phyloP scores from a whole-genome alignment of 805 yeast species.

The Saccharomycopsis lassenensis region DNA sequence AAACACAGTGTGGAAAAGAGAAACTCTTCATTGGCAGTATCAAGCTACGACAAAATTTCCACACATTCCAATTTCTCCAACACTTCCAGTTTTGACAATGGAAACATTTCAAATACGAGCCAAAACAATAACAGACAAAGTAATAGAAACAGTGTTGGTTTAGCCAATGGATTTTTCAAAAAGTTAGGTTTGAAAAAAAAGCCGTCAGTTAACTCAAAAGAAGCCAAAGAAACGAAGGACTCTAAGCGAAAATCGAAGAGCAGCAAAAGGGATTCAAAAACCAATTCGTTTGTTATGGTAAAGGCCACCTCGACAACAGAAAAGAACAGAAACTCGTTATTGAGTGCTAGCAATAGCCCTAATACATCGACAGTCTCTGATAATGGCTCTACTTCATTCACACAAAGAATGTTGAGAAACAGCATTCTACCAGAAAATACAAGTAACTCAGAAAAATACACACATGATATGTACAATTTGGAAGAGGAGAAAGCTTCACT shows the following conservation, averaged over 20 bases:
- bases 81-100: too few species aligned
- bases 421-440: not conserved
- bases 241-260: constrained; percentile 3
- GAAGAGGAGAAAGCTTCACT: constrained; percentile 10
- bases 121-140: constrained; percentile 1
- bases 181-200: constrained; percentile 16
- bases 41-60: too few species aligned
- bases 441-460: too few species aligned
- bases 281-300: not conserved
- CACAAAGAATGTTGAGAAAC: constrained; percentile 3
- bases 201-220: not conserved
- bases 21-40: too few species aligned
- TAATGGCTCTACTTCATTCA: not conserved
- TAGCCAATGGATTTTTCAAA: constrained; percentile 17
- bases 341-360: too few species aligned
- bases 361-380: too few species aligned
- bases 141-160: constrained; percentile 7
- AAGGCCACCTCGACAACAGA: not conserved
- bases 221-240: constrained; percentile 3
- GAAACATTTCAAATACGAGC: not conserved
- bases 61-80: too few species aligned
- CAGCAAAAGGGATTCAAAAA: constrained; percentile 2
- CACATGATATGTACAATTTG: constrained; percentile 6
- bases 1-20: too few species aligned
- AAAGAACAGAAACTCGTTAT: not conserved